These are phyloP conservation scores for Cercophora scortea DNA, from an alignment of 495 filamentous ascomycete species.

Conservation along the genomic window DNA sequence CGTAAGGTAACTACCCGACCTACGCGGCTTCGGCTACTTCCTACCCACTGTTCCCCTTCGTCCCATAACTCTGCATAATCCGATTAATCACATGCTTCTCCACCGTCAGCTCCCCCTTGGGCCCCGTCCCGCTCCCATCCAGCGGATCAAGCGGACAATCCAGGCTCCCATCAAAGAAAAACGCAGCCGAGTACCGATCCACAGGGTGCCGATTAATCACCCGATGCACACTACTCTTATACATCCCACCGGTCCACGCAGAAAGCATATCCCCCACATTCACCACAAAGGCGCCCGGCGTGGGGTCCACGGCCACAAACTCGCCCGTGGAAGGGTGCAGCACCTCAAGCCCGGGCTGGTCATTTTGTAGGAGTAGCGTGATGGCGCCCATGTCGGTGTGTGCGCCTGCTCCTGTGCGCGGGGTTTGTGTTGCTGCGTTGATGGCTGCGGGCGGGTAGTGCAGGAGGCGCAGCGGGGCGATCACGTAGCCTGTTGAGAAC, in stretches of 20 bases:
- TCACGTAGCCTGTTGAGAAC: conserved; percentile 37
- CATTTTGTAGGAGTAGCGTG: conserved; percentile 36
- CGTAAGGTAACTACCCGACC: too few species aligned
- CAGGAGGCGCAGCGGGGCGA: conserved; percentile 35
- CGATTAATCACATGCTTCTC: too few species aligned
- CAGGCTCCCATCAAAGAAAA: conserved; percentile 27
- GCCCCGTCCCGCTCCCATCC: too few species aligned
- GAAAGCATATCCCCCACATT: conserved; percentile 38
- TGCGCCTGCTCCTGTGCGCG: conserved; percentile 30
- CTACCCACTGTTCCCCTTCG: too few species aligned
- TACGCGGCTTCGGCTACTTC: too few species aligned
- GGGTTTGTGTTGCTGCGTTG: conserved; percentile 14
- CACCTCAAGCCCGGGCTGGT: conserved; percentile 36
- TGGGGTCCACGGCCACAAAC: conserved; percentile 31
- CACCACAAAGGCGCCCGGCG: conserved; percentile 34
- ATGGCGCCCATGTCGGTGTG: conserved; percentile 32
- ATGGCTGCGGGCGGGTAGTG: conserved; percentile 23
- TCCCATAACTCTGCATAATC: too few species aligned
- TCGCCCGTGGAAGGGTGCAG: conserved; percentile 26
- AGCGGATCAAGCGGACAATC: too few species aligned
- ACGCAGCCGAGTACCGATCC: conserved; percentile 22
- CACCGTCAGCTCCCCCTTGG: too few species aligned
- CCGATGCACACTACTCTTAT: conserved; percentile 30
- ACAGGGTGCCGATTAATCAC: conserved; percentile 26
- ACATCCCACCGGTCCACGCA: conserved; percentile 27